Evolutionary conservation across 2,329 filamentous ascomycete species (phyloP), one percentile per base, ranked within the genome.

Genomic region (Samsoniella hepiali): DNA sequence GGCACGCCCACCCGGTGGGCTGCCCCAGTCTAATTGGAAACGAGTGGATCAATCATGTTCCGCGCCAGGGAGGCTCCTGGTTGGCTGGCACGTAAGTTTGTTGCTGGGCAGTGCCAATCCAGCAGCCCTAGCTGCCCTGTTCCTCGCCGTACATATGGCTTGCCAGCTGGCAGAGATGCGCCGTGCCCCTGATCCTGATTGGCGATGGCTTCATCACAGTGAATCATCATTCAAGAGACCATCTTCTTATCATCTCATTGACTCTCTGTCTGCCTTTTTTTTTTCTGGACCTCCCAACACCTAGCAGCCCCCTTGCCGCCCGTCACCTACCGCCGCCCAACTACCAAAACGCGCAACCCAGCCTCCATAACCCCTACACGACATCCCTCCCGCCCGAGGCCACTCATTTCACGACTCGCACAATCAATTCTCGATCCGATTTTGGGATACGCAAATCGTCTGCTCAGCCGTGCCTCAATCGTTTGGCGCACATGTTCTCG

Each of bases 41-140:
- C 55, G 9, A 50, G 38, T 56, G 62, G 62, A 60, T 63, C 50
- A 59, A 63, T 34, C 47, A 63, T 63, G 56, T 63, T 63, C 62
- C 62, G 55, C 47, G 7, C 47, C 54, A 45, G 54, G 3, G 27
- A 10, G 49, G 6, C n/a, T 32, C 15, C 36, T 51, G 54, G 36
- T 58, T 57, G 54, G 55, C 47, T 50, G 47, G 62, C 56, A 49
- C 49, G 55, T 63, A 45, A 29, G 34, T 45, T 58, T 44, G 54
- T 63, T 51, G 47, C 60, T 11, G 38, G 45, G 58, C 36, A 53
- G 17, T 32, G 36, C 38, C 22, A 29, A n/a, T 27, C n/a, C 27
- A 22, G 5, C 2, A 45, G 42, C 56, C 38, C 54, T 22, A 17
- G 22, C 22, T 22, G 22, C 22, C 22, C 22, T 22, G 22, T 22